Base-by-base conservation (phyloP, 306 rosid species). In the Dalbergia cultrata region DNA sequence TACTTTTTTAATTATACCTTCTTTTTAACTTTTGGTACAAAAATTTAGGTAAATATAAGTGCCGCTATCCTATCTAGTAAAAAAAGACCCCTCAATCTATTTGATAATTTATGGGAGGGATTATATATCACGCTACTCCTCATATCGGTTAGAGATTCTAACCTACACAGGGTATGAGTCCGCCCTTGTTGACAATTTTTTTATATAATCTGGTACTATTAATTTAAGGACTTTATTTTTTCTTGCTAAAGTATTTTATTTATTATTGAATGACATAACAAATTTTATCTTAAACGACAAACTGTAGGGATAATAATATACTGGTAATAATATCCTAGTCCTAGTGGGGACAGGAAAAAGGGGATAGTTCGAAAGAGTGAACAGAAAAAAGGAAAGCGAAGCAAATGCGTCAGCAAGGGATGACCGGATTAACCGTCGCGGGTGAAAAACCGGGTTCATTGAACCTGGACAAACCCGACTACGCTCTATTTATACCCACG, bases 381-480 rank as follows among this genome's bases (percentile, higher is more conserved):
- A 17, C 0, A n/a, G 26, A 8, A 5, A 13, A 45, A 58, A 74
- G 22, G 9, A 21, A 73, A 74, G 67, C 74, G n/a, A 81, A 81
- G 85, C 85, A 67, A 74, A 47, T 75, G 63, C 85, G 77, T 81
- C 58, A 81, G 70, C 77, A 54, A 52, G 37, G 1, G 11, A 45
- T 54, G 79, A 83, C n/a, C 3, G 18, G 19, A 9, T 31, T 19
- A 35, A 44, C 26, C 1, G 18, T 4, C 0, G 7, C 4, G 47
- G 6, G 58, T 7, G 1, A 39, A 64, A 26, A 60, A 41, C 8
- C 11, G 72, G 83, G 67, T 86, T 83, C 85, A 80, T 50, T 86
- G 89, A 83, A 86, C 87, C 87, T 76, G 75, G 87, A 83, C 85
- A 80, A 71, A 60, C 56, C 4, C 9, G 65, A 71, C 72, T 21